Percentiles rank a stretch among this genome's conserved stretches.
Conservation (phyloP, 257 asterid species). For the Capsicum baccatum region DNA sequence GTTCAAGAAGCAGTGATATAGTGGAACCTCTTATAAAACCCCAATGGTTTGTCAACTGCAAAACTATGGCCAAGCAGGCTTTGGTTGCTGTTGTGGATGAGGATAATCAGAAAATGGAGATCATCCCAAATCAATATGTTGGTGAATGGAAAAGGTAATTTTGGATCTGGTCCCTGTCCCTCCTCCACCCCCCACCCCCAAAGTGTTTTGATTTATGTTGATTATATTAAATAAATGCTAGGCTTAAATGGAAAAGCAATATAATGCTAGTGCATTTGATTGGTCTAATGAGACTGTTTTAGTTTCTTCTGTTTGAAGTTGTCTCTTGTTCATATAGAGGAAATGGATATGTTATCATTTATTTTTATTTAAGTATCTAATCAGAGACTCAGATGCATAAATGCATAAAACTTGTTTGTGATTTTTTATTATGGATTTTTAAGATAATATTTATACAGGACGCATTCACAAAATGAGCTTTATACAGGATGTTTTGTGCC, state of each 20-base stretch:
- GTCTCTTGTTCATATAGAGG: neutral
- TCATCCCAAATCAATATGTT: constrained; percentile 76
- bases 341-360: neutral
- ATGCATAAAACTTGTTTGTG: neutral
- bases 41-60: constrained; percentile 91
- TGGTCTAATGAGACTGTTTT: neutral
- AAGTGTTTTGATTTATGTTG: neutral
- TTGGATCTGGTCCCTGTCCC: neutral
- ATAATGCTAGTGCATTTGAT: neutral
- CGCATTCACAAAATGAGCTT: neutral
- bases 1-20: constrained; percentile 83
- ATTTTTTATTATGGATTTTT: constrained; percentile 19
- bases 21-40: constrained; percentile 93
- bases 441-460: constrained; percentile 18
- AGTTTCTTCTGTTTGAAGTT: neutral
- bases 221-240: neutral
- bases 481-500: neutral
- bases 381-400: neutral
- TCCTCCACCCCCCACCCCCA: neutral
- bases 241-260: too few relatives aligned
- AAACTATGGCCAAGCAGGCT: constrained; percentile 79
- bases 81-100: constrained; percentile 74
- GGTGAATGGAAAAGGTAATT: constrained; percentile 88
- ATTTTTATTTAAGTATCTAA: constrained; percentile 9
- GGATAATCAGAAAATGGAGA: constrained; percentile 61